phyloP scores from a whole-genome alignment of 176 grass and related monocot species.

The Themeda triandra region DNA sequence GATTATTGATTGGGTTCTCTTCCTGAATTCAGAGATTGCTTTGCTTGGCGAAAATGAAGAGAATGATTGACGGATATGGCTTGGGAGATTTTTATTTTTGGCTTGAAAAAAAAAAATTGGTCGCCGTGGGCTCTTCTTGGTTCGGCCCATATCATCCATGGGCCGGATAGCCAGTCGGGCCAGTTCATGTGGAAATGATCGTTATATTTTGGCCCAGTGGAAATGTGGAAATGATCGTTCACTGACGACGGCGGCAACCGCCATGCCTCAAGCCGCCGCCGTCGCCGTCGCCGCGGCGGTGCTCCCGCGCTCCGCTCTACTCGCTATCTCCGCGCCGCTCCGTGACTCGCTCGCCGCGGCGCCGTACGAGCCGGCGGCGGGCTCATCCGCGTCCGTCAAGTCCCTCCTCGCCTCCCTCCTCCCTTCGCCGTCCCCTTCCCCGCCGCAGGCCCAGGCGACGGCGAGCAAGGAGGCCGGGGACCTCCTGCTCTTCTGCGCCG shows the following conservation, averaged over 20 bases:
- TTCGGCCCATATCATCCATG: not conserved
- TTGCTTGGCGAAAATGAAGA: not conserved
- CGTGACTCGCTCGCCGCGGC: conserved; percentile 40
- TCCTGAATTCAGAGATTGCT: not conserved
- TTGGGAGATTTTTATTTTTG: not conserved
- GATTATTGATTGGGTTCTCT: not conserved
- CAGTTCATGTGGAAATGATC: too few relatives aligned
- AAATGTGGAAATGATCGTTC: not conserved
- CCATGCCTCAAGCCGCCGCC: not conserved
- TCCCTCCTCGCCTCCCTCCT: conserved; percentile 57
- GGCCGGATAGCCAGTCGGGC: too few relatives aligned
- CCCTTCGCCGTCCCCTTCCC: not conserved
- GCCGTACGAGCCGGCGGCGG: conserved; percentile 45
- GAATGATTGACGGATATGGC: not conserved
- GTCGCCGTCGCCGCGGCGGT: not conserved
- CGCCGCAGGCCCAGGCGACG: not conserved
- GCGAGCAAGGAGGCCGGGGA: conserved; percentile 28
- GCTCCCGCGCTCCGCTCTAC: conserved; percentile 1
- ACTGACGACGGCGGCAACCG: not conserved
- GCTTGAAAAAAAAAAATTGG: not conserved
- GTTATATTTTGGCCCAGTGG: too few relatives aligned
- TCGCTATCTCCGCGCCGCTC: conserved; percentile 36
- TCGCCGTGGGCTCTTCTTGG: not conserved
- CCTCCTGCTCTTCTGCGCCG: conserved; percentile 65
- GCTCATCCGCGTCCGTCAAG: conserved; percentile 61